A percentile compares a stretch with the other conserved stretches of the same genome.
These are phyloP conservation scores for Phycomyces nitens DNA, from an alignment of 192 early-diverging fungal species.

Conservation along the genomic window DNA sequence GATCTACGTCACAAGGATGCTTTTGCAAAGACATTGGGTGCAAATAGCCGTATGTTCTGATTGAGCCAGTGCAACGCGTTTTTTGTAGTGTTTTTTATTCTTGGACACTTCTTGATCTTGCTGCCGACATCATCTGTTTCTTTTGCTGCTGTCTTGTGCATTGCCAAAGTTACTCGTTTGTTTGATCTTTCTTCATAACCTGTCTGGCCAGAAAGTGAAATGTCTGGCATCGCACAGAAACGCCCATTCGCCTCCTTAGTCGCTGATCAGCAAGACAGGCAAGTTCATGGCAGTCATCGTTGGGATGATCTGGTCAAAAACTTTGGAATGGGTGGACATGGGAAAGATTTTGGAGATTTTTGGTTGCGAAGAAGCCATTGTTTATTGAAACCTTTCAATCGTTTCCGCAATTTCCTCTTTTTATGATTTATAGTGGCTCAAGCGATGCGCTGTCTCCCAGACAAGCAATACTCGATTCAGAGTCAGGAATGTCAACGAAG, in stretches of 20 bases:
- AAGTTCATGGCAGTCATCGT: background rate
- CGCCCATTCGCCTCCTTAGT: constrained; percentile 15
- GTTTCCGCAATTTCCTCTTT: constrained; percentile 1
- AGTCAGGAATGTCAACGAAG: background rate
- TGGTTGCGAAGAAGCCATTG: no score
- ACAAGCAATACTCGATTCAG: background rate
- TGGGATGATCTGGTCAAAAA: background rate
- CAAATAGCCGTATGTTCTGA: background rate
- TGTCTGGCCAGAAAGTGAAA: background rate
- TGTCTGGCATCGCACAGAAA: constrained; percentile 12
- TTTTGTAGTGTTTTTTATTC: background rate
- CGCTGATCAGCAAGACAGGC: constrained; percentile 10
- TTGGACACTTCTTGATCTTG: constrained; percentile 1
- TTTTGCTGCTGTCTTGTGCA: background rate
- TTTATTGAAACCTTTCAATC: background rate
- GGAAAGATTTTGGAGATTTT: no score
- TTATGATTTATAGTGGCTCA: background rate
- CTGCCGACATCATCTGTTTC: background rate
- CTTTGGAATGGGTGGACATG: no score
- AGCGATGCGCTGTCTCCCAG: constrained; percentile 2
- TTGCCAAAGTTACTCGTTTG: no score
- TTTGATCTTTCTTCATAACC: no score
- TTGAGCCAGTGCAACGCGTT: constrained; percentile 1
- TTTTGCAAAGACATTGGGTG: background rate
- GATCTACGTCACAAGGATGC: background rate